Conservation (phyloP, 2,329 filamentous ascomycete species). For the Didymellaceae sp. region DNA sequence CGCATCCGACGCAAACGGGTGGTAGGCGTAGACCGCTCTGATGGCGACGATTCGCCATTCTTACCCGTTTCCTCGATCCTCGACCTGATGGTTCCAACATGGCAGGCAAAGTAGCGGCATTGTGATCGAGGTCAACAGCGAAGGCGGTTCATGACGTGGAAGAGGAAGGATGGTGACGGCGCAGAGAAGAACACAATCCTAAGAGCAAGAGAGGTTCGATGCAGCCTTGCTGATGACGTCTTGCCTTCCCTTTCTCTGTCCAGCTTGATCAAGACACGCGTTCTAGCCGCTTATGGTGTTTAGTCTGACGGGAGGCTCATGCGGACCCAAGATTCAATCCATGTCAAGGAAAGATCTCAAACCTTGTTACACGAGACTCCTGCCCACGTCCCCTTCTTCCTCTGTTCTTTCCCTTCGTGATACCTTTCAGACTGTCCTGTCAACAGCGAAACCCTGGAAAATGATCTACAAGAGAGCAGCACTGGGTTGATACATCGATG, state of each 20-base stretch:
- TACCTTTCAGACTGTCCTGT: not conserved
- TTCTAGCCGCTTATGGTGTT: conserved; percentile 9
- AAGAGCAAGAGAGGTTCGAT: conserved; percentile 7
- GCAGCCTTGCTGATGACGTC: conserved; percentile 10
- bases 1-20: conserved; percentile 11
- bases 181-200: conserved; percentile 5
- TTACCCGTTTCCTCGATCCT: not conserved
- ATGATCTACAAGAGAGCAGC: too few species aligned
- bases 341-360: conserved; percentile 1
- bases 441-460: not conserved
- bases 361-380: conserved; percentile 3
- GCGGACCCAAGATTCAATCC: conserved; percentile 9
- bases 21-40: conserved; percentile 1
- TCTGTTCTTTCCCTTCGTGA: not conserved
- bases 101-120: not conserved
- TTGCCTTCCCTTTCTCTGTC: not conserved
- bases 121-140: not conserved
- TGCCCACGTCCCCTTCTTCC: not conserved
- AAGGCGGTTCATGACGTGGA: not conserved
- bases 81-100: not conserved
- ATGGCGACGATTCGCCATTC: not conserved
- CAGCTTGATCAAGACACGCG: not conserved
- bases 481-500: too few species aligned
- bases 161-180: not conserved
- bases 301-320: conserved; percentile 10